phyloP scores from a whole-genome alignment of 345 rosid genomes.

The Odontarrhena argentea region DNA sequence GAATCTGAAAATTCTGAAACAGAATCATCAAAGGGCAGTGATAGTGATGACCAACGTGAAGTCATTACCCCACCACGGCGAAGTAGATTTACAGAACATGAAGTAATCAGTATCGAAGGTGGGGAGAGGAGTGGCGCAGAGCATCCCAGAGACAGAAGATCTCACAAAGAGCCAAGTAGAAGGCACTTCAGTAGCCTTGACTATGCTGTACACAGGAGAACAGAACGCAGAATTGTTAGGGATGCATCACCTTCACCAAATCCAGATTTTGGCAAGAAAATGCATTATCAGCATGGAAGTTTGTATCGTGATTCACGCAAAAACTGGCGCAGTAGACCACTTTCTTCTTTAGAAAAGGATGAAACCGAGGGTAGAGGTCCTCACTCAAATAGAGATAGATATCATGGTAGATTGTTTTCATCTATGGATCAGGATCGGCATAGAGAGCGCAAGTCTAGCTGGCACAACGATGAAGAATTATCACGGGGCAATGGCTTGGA shows the following conservation, averaged over 20 bases:
- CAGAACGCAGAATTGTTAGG: constrained; percentile 25
- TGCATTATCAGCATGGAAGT: constrained; percentile 25
- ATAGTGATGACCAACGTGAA: constrained; percentile 36
- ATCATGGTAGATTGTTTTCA: constrained; percentile 35
- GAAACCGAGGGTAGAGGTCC: constrained; percentile 29
- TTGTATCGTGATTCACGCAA: constrained; percentile 30
- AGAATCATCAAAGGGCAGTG: constrained; percentile 44
- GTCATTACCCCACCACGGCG: constrained; percentile 36
- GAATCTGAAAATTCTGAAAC: constrained; percentile 46
- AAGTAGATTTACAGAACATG: constrained; percentile 38
- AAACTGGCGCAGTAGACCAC: constrained; percentile 25
- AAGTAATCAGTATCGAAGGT: constrained; percentile 27
- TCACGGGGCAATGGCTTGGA: constrained; percentile 33
- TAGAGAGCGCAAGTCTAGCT: constrained; percentile 41
- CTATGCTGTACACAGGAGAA: constrained; percentile 32
- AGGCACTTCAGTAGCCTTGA: constrained; percentile 36
- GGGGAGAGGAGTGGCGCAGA: constrained; percentile 31
- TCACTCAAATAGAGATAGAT: constrained; percentile 32
- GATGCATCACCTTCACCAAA: constrained; percentile 38
- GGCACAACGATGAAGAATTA: constrained; percentile 33
- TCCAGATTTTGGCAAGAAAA: constrained; percentile 26
- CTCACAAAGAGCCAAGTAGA: constrained; percentile 27
- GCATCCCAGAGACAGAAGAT: constrained; percentile 33
- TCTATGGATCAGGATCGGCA: constrained; percentile 39
- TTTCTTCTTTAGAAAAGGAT: constrained; percentile 12